Evolutionary conservation across 2,329 filamentous ascomycete genomes (phyloP).

Genomic region (Fusarium piperis): DNA sequence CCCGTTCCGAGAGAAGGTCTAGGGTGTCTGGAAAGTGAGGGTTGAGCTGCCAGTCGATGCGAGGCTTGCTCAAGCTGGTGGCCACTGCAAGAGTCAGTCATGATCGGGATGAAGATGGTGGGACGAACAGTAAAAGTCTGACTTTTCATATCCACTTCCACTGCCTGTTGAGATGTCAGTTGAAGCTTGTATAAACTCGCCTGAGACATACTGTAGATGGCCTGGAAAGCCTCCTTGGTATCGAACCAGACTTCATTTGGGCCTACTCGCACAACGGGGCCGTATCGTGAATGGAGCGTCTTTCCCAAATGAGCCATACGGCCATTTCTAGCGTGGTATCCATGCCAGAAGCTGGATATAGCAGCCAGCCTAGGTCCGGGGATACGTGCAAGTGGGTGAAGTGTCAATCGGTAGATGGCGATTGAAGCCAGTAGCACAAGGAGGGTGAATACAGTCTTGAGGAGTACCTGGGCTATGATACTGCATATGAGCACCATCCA

Average conservation of each 20-base stretch:
- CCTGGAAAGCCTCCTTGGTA: slow-evolving; percentile 57
- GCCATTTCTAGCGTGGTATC: slow-evolving; percentile 56
- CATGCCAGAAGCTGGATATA: slow-evolving; percentile 60
- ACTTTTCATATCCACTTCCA: slow-evolving; percentile 60
- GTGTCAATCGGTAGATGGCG: slow-evolving; percentile 50
- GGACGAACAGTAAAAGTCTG: slow-evolving; percentile 61
- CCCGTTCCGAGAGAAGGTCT: slow-evolving; percentile 61
- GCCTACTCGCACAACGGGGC: slow-evolving; percentile 61
- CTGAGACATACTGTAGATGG: slow-evolving; percentile 56
- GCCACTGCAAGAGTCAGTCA: slow-evolving; percentile 49
- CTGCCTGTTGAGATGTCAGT: slow-evolving; percentile 46
- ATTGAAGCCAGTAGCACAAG: slow-evolving; percentile 29
- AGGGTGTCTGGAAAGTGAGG: slow-evolving; percentile 55
- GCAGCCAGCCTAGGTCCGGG: slow-evolving; percentile 60
- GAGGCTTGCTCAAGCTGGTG: slow-evolving; percentile 56
- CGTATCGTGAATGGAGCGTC: slow-evolving; percentile 58
- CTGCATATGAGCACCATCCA: slow-evolving; percentile 1
- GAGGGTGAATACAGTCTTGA: slow-evolving; percentile 1
- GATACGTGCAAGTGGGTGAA: slow-evolving; percentile 56
- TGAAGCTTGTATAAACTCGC: background rate
- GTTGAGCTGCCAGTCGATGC: slow-evolving; percentile 51
- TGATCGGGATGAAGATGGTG: background rate
- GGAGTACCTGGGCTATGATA: background rate
- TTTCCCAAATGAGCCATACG: slow-evolving; percentile 53
- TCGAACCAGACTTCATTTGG: slow-evolving; percentile 65